These are phyloP conservation scores for Aspergillus piperis DNA, from an alignment of 2,329 filamentous ascomycete genomes.

Conservation along the genomic window DNA sequence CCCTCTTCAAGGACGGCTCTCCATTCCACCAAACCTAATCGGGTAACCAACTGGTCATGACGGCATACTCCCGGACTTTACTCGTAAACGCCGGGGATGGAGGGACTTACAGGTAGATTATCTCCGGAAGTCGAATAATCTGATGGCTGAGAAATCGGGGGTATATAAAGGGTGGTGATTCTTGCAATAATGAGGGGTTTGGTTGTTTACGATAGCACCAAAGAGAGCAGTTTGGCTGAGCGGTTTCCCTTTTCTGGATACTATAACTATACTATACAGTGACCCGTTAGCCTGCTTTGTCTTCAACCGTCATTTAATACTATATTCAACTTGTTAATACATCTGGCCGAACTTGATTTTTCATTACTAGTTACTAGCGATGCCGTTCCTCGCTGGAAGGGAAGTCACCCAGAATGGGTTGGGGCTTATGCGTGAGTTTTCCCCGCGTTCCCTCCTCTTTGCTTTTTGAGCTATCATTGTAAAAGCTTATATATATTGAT, in stretches of 20 bases:
- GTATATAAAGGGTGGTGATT: background rate
- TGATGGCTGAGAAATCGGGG: background rate
- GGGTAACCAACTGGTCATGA: constrained; percentile 1
- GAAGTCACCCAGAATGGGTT: constrained; percentile 26
- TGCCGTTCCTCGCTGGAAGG: constrained; percentile 24
- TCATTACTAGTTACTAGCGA: background rate
- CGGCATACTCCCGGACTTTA: constrained; percentile 1
- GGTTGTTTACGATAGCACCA: background rate
- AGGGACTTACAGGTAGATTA: background rate
- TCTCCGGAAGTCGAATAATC: no score
- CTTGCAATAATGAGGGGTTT: background rate
- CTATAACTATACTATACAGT: no score
- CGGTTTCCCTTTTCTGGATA: no score
- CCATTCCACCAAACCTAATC: background rate
- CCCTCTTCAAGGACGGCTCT: background rate
- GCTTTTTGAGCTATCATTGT: no score
- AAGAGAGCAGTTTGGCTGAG: background rate
- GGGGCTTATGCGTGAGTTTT: constrained; percentile 31
- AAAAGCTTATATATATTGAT: background rate
- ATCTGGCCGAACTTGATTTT: background rate
- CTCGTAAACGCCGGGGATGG: background rate
- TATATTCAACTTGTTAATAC: no score
- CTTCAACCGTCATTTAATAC: no score
- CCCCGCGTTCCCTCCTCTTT: background rate
- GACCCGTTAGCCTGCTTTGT: no score